Evolutionary conservation across 768 basidiomycete species (phyloP), one percentile per base, ranked within the genome.

Genomic region (Pisolithus tinctorius): DNA sequence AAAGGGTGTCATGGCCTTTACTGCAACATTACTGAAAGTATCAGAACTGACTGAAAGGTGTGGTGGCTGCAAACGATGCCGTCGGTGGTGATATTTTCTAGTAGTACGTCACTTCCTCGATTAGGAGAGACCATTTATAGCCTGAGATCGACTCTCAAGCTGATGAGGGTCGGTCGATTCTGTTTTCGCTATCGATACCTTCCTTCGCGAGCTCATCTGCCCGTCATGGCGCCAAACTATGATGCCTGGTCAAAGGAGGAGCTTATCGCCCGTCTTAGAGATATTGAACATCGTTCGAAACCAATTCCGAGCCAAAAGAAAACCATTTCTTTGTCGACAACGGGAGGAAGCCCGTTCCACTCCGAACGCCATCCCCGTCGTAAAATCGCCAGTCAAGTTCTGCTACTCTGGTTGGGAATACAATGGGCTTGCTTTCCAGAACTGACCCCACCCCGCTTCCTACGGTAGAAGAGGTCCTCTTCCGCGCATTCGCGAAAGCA

Each of bases 341-440:
- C 61, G 48, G 34, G 69, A 61, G 36, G 60, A 38, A 74, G 74
- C 47, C 60, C 69, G 4, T 90, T 91, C 63, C 69, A 82, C 53
- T 89, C 92, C 66, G 65, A 78, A 20, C 70, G 77, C 4, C 77
- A 92, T 62, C 80, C 89, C 6, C 75, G 77, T 36, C 86, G 89
- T 48, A 97, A 97, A 70, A 92, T 99, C 54, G 96, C 96, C 1
- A n/a, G 74, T 99, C 48, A 87, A 90, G 61, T 91, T 98, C 64
- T 86, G 83, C 63, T 99, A 97, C 62, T 82, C 90, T 41, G 95
- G 95, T 13, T 88, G 84, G 81, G 86, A 89, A 26, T 97, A 95
- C 64, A 83, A 85, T 50, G 96, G 95, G 11, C 78, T 99, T 40
- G 92, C 93, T 1, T 83, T 81, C 62, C 96, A 98, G 65, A 63